These are phyloP conservation scores for Kitagawia praeruptora DNA, from an alignment of 129 eudicot species.

Conservation along the genomic window DNA sequence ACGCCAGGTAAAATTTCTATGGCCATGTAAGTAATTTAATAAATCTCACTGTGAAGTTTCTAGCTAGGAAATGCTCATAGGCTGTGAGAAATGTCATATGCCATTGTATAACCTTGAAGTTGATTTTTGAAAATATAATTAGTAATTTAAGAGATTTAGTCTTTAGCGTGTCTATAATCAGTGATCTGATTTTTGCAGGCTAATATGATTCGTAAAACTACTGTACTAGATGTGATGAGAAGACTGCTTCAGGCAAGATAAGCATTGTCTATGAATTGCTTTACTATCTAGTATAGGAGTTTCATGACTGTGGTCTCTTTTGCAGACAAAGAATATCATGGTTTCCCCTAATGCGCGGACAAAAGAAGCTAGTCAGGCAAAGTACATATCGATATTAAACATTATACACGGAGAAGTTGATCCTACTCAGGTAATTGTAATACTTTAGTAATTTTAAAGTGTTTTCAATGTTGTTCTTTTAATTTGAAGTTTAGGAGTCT, in stretches of 20 bases:
- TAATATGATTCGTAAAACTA: conserved; percentile 93
- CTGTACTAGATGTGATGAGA: conserved; percentile 99
- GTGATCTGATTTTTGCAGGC: conserved; percentile 50
- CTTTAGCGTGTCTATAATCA: too few species aligned
- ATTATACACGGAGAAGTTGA: conserved; percentile 99
- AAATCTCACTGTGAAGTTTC: background rate
- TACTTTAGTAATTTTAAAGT: background rate
- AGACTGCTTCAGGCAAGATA: conserved; percentile 94
- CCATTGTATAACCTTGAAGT: background rate
- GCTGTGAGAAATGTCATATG: too few species aligned
- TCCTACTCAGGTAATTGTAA: conserved; percentile 74
- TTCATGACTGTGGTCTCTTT: conserved; percentile 17
- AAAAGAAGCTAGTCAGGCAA: conserved; percentile 95
- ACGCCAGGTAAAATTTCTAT: conserved; percentile 60
- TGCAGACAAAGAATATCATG: conserved; percentile 97
- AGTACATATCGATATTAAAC: conserved; percentile 89
- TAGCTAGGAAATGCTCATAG: too few species aligned
- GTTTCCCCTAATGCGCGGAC: conserved; percentile 93
- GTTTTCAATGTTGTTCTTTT: background rate
- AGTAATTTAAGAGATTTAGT: too few species aligned
- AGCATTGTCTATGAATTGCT: background rate
- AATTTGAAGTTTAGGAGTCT: background rate
- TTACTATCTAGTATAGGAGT: conserved; percentile 12
- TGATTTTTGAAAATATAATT: background rate
- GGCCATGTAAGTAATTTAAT: too few species aligned